Base-by-base conservation (phyloP, 2,329 filamentous ascomycete species). In the Pyrenophora teres region DNA sequence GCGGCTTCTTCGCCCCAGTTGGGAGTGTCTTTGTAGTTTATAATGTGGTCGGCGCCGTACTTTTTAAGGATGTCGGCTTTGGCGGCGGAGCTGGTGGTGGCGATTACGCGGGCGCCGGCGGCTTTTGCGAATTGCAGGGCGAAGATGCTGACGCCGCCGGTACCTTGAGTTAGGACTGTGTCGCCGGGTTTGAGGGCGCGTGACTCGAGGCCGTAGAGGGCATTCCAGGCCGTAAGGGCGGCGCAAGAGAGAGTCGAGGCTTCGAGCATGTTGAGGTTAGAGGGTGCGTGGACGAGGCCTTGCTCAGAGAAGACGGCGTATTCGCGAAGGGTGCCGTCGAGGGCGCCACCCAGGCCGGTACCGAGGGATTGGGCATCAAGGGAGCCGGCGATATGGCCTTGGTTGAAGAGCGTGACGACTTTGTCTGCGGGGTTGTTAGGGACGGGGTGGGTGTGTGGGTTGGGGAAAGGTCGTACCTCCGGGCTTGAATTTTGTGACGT, bases 271-370 rank as follows among this genome's bases (percentile, higher is more conserved):
- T 74, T 73, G n/a, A 83, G 68, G 52, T 80, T 80, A 45, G 82
- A 72, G 1, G 90, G 89, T 49, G 82, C 78, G 40, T 75, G 76
- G 13, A 91, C 87, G 4, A 93, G 78, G 2, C 88, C 88, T 18
- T 77, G 69, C 64, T 91, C 86, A 52, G 83, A 79, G 68, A 89
- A 91, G 9, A 84, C 81, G 52, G 77, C 88, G 59, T 88, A 85
- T 60, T 87, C 78, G 38, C 87, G 82, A 21, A 93, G 79, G 0
- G 81, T 82, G 51, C 90, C 90, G 63, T 92, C 83, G 1, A 88
- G 49, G 9, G 78, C 78, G 41, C 87, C 88, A 47, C 89, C 89
- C 1, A 92, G 81, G 2, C 87, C 87, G 1, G 84, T 84, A 0
- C 54, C 47, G 3, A 78, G 55, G 25, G 69, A 66, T 13, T 67